These are phyloP conservation scores for Clavispora vitiphila DNA, from an alignment of 805 yeast species.

Conservation along the genomic window DNA sequence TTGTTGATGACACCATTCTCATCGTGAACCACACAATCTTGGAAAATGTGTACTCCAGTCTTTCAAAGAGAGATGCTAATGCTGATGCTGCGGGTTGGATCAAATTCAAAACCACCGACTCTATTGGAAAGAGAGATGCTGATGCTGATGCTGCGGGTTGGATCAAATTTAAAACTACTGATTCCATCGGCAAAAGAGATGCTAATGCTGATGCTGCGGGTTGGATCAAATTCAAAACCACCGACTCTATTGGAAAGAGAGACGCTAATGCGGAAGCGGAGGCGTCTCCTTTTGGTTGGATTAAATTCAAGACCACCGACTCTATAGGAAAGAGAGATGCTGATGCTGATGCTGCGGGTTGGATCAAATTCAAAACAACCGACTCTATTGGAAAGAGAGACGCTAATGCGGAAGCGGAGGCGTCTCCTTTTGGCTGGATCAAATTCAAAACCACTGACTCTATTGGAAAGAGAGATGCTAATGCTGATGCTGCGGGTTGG, in stretches of 20 bases:
- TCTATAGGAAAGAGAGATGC: constrained; percentile 13
- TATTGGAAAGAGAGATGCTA: constrained; percentile 14
- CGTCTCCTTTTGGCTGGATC: constrained; percentile 6
- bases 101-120: constrained; percentile 7
- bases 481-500: constrained; percentile 7
- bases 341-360: constrained; percentile 5
- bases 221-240: constrained; percentile 4
- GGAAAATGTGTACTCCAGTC: constrained; percentile 10
- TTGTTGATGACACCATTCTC: constrained; percentile 9
- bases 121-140: constrained; percentile 7
- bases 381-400: constrained; percentile 3
- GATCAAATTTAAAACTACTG: constrained; percentile 3
- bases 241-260: constrained; percentile 1
- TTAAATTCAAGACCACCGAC: constrained; percentile 1
- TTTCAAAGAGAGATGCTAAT: constrained; percentile 6
- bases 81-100: constrained; percentile 10
- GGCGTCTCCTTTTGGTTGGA: constrained; percentile 4
- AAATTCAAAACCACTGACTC: constrained; percentile 3
- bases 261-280: constrained; percentile 2
- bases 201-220: constrained; percentile 3
- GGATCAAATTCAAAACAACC: constrained; percentile 3
- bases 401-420: constrained; percentile 2
- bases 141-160: constrained; percentile 5
- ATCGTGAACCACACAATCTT: constrained; percentile 14
- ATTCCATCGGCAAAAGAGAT: constrained; percentile 3